phyloP scores from a whole-genome alignment of 176 grass and related monocot species.

The Aegilops longissima region DNA sequence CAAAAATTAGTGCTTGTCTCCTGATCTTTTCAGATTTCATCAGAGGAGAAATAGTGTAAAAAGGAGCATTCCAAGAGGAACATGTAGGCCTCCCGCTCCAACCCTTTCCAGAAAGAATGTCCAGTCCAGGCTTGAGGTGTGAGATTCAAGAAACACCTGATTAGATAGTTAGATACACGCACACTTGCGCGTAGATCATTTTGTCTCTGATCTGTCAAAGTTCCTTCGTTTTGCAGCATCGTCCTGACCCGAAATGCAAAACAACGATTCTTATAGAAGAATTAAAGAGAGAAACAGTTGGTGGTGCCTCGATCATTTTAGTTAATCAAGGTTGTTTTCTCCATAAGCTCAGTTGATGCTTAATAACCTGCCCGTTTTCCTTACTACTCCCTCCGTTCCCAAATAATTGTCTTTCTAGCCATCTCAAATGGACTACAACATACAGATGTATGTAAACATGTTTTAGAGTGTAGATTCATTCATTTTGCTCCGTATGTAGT shows the following conservation, averaged over 20 bases:
- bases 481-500: no score
- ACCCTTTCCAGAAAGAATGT: slow-evolving; percentile 23
- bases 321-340: no score
- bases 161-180: slow-evolving; percentile 21
- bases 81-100: slow-evolving; percentile 7
- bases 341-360: no score
- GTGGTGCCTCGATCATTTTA: background rate
- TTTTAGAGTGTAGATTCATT: no score
- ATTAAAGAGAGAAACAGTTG: background rate
- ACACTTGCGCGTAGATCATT: background rate
- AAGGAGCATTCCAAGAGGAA: background rate
- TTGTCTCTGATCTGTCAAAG: background rate
- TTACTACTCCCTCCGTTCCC: no score
- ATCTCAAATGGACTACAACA: no score
- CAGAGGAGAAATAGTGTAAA: no score
- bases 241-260: slow-evolving; percentile 8
- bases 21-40: no score
- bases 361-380: background rate
- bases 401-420: no score
- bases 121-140: slow-evolving; percentile 16
- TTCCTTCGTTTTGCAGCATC: slow-evolving; percentile 38
- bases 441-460: no score
- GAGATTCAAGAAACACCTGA: slow-evolving; percentile 34
- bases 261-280: no score
- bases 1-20: no score